These are phyloP conservation scores for Fusarium stilboides DNA, from an alignment of 2,329 filamentous ascomycete species.

Conservation along the genomic window DNA sequence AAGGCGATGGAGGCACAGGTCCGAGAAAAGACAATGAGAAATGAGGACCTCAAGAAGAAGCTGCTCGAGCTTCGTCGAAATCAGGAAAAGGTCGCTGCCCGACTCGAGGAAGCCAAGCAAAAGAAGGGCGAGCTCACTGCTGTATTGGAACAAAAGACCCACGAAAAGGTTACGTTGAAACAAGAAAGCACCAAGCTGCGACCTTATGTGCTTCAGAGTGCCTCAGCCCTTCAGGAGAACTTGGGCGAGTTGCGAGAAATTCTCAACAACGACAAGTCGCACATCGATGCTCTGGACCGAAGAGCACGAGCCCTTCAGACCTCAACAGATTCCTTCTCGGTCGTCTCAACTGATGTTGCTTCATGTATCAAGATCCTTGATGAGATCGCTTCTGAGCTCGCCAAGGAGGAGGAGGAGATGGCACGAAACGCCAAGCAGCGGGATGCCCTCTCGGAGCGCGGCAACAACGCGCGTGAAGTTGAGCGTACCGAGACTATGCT, in stretches of 20 bases:
- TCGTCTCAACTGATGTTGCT: slow-evolving; percentile 87
- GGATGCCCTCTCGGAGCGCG: slow-evolving; percentile 88
- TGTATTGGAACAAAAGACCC: slow-evolving; percentile 79
- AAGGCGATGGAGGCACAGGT: slow-evolving; percentile 86
- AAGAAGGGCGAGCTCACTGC: slow-evolving; percentile 84
- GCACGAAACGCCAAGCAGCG: slow-evolving; percentile 84
- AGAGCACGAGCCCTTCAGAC: slow-evolving; percentile 92
- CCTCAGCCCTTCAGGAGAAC: slow-evolving; percentile 84
- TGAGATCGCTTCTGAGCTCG: slow-evolving; percentile 86
- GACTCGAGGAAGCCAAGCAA: slow-evolving; percentile 85
- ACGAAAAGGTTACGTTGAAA: slow-evolving; percentile 77
- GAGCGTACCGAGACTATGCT: slow-evolving; percentile 89
- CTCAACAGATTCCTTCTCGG: slow-evolving; percentile 88
- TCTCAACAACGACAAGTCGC: slow-evolving; percentile 82
- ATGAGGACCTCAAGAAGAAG: slow-evolving; percentile 87
- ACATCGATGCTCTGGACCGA: slow-evolving; percentile 90
- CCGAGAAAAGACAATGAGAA: slow-evolving; percentile 86
- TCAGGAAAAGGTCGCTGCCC: slow-evolving; percentile 86
- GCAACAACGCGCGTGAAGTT: slow-evolving; percentile 91
- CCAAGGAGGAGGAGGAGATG: slow-evolving; percentile 93
- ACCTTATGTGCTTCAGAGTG: slow-evolving; percentile 93
- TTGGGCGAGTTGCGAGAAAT: slow-evolving; percentile 86
- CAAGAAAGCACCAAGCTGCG: slow-evolving; percentile 91
- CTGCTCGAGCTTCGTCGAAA: slow-evolving; percentile 84
- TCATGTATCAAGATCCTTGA: slow-evolving; percentile 91